Evolutionary conservation across 345 rosid genomes (phyloP).

Genomic region (Sisymbrium irio): DNA sequence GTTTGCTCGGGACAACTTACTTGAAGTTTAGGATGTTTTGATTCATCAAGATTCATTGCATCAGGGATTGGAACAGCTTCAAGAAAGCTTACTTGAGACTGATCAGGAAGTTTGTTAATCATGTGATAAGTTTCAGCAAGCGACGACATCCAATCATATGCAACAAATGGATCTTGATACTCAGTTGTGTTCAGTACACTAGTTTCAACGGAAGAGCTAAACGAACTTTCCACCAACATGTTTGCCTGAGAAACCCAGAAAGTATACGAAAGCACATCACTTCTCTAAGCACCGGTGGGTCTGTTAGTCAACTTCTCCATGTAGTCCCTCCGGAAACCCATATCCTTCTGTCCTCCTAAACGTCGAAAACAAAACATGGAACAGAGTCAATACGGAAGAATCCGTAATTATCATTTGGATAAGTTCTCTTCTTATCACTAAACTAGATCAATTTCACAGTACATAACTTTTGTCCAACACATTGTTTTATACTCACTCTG

Average conservation of each 20-base stretch:
- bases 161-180: conserved; percentile 35
- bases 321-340: not conserved
- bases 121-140: conserved; percentile 47
- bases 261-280: conserved; percentile 34
- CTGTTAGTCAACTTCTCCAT: conserved; percentile 15
- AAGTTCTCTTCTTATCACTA: conserved; percentile 1
- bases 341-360: conserved; percentile 9
- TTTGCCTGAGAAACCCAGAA: conserved; percentile 24
- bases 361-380: conserved; percentile 17
- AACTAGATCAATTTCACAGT: not conserved
- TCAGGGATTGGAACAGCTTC: conserved; percentile 37
- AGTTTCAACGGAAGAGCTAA: conserved; percentile 42
- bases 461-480: not conserved
- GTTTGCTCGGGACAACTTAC: conserved; percentile 41
- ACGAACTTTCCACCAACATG: conserved; percentile 44
- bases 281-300: conserved; percentile 19
- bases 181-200: conserved; percentile 38
- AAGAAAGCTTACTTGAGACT: conserved; percentile 36
- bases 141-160: conserved; percentile 37
- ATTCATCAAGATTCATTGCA: conserved; percentile 36
- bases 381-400: conserved; percentile 25
- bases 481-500: no score
- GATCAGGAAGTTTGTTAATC: conserved; percentile 46
- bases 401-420: conserved; percentile 1
- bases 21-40: conserved; percentile 33